Evolutionary conservation across 1,284 basidiomycete species (phyloP), one percentile per base, ranked within the genome.

Genomic region (Trichosporon sp.): DNA sequence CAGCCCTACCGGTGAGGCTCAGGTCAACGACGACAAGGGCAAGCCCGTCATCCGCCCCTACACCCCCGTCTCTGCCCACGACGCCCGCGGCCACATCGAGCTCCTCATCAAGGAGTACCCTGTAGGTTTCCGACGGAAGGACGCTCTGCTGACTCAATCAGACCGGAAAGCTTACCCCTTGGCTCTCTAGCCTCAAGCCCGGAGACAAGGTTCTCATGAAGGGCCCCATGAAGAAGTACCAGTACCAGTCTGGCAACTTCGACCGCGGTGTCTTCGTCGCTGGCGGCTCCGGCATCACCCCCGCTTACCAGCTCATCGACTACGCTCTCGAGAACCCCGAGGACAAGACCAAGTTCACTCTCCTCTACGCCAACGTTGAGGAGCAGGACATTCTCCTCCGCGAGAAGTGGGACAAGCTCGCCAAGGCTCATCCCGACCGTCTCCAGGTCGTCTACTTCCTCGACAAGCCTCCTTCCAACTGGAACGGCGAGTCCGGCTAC

Each of bases 321-420:
- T 89, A 94, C 83, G 91, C 92, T 4, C 88, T 96, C 69, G 68
- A 73, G 48, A 66, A 84, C n/a, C 79, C 86, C 1, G 89, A 92
- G 77, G 98, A 99, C 89, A 95, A 91, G 86, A 98, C 97, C 75
- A 94, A 96, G 82, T 96, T 93, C 85, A 97, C 92, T 66, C 87
- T 98, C 70, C 85, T 99, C 78, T 98, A 92, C 85, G 90, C 92
- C 61, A 98, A 98, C 85, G 88, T 93, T 68, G 88, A 91, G n/a
- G 92, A 95, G 81, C 87, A 89, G 74, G 96, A 98, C 83, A 96
- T 99, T 77, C 89, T 97, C 65, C 87, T 97, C 72, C 89, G 90
- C 59, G 89, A 93, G 77, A 89, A 94, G 78, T 89, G 96, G 78
- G 38, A 66, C 56, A 66, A 59, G 38, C 68, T 74, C 46, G 68